A percentile compares a stretch with the other conserved stretches of the same genome.
phyloP scores from a whole-genome alignment of 164 flowering plant species.

The Aristolochia californica region DNA sequence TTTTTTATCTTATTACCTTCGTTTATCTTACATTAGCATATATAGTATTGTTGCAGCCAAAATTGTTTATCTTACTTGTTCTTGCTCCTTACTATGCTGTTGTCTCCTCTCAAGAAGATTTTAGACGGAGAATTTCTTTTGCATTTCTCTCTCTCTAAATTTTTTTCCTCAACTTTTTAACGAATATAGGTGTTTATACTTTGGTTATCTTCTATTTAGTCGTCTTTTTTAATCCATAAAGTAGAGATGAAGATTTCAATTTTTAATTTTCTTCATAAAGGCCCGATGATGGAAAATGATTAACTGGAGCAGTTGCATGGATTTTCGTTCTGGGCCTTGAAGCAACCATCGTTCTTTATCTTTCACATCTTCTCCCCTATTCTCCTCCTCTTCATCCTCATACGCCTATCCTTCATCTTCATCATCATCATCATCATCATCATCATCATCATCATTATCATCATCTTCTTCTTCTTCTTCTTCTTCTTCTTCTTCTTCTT shows the following conservation, averaged over 20 bases:
- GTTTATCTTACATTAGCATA: too few species aligned
- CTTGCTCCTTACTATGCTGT: not conserved
- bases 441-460: too few species aligned
- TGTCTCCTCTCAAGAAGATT: not conserved
- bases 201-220: too few species aligned
- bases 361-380: not conserved
- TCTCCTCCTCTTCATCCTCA: not conserved
- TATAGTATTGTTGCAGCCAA: too few species aligned
- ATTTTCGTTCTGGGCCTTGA: not conserved
- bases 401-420: not conserved
- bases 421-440: not conserved
- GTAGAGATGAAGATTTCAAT: too few species aligned
- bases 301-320: not conserved
- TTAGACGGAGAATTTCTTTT: not conserved
- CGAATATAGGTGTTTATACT: too few species aligned
- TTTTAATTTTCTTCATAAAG: not conserved
- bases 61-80: too few species aligned
- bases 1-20: too few species aligned
- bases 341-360: not conserved
- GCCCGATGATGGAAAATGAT: constrained; percentile 1
- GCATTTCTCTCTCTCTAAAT: not conserved
- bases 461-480: too few species aligned
- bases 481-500: too few species aligned
- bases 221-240: too few species aligned
- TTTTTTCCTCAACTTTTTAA: too few species aligned